Evolutionary conservation across 805 yeast genomes (phyloP), one percentile per base, ranked within the genome.

Genomic region (Ogataea populi-albae): DNA sequence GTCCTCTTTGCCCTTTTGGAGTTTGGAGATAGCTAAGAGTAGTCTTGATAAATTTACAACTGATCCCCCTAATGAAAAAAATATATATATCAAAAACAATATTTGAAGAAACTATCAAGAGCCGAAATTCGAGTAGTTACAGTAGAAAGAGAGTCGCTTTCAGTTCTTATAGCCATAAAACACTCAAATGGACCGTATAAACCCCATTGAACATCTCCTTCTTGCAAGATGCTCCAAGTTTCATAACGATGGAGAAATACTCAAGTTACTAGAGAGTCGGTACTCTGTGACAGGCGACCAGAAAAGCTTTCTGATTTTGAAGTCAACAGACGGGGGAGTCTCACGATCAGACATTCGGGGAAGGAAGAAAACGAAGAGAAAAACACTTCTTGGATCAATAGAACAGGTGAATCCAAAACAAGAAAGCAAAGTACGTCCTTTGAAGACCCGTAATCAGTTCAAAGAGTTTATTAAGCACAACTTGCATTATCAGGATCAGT

Each of bases 261-360:
- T 61, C 20, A 63, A 68, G 35, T 54, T 73, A 6, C 46, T 75
- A 14, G 69, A 65, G 32, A 49, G 65, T 3, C 50, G 81, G 34
- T 75, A 73, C 52, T 65, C 77, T 0, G 38, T 58, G 10, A 46
- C 56, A 1, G 79, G 78, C 6, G 62, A 60, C 20, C 77, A 71
- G 43, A 72, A 69, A 50, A 73, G 73, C 16, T 61, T 56, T 27
- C 51, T 75, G 23, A 41, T 69, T 7, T 57, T 74, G 30, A 54
- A 59, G 23, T 61, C 71, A 2, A 63, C 74, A 0, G 64, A 59
- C 19, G 59, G 56, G 5, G 50, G 54, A 17, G 28, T 43, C 10
- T 26, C 43, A 4, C 37, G 45, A 17, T 21, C 32, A 6, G 47
- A 45, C 17, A 44, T 45, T n/a, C 47, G 40, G 19, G 34, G 27